Conservation (phyloP, 164 flowering plant species). For the Umbellularia californica region DNA sequence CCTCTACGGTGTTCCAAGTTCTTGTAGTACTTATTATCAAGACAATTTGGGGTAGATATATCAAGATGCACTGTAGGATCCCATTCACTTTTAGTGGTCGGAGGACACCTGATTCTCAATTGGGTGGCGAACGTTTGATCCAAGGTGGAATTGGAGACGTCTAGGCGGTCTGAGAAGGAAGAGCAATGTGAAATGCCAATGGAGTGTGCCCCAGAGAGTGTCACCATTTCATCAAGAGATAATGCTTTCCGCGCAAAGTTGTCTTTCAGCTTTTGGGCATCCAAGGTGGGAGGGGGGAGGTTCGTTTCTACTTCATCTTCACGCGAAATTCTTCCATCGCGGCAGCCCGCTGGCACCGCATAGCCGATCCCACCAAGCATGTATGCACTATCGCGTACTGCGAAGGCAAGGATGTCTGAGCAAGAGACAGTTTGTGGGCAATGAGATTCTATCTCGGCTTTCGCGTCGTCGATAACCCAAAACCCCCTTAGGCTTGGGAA, state of each 20-base stretch:
- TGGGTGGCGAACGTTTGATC: not conserved
- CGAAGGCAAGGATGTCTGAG: slow-evolving; percentile 5
- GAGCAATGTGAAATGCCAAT: slow-evolving; percentile 1
- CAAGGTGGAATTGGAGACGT: not conserved
- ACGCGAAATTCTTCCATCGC: slow-evolving; percentile 4
- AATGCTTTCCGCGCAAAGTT: slow-evolving; percentile 1
- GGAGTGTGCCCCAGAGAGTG: slow-evolving; percentile 7
- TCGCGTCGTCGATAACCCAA: slow-evolving; percentile 4
- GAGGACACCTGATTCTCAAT: not conserved
- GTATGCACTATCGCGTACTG: slow-evolving; percentile 1
- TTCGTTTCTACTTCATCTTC: not conserved
- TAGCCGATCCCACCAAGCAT: not conserved
- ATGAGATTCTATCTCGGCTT: not conserved
- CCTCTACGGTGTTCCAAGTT: slow-evolving; percentile 1
- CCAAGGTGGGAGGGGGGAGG: not conserved
- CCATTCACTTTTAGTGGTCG: not conserved
- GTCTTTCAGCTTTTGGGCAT: not conserved
- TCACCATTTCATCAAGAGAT: slow-evolving; percentile 9
- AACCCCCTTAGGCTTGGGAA: slow-evolving; percentile 2
- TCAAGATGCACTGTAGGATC: slow-evolving; percentile 3
- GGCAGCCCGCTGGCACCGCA: not conserved
- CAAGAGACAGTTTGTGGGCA: slow-evolving; percentile 7
- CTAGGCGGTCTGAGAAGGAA: not conserved
- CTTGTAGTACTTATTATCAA: slow-evolving; percentile 7
- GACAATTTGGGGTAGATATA: not conserved